phyloP scores from a whole-genome alignment of 2,329 filamentous ascomycete genomes.

The Hymenoscyphus occultus region DNA sequence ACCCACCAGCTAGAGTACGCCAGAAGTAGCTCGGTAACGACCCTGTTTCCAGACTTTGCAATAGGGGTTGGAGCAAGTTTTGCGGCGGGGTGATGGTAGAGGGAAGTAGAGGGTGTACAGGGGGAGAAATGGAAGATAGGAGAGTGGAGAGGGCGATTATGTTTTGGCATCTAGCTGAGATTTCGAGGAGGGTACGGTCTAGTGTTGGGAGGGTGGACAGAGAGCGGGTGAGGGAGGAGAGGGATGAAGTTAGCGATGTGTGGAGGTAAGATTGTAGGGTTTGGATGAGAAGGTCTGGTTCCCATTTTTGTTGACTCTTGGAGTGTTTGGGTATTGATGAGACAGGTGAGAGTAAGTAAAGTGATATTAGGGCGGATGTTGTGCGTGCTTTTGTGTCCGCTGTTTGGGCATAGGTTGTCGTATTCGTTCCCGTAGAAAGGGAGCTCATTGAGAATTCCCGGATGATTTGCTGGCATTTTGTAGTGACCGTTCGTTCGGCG shows the following conservation, averaged over 20 bases:
- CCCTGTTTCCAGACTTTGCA: conserved; percentile 78
- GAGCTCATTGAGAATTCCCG: conserved; percentile 77
- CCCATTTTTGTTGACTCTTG: conserved; percentile 48
- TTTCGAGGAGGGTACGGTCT: conserved; percentile 77
- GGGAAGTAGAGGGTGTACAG: conserved; percentile 63
- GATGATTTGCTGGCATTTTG: conserved; percentile 72
- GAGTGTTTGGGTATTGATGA: conserved; percentile 44
- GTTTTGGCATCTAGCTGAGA: conserved; percentile 83
- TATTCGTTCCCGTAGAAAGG: conserved; percentile 44
- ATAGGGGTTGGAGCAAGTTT: conserved; percentile 67
- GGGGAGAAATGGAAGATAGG: conserved; percentile 64
- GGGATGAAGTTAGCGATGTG: conserved; percentile 73
- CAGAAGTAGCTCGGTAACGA: conserved; percentile 91
- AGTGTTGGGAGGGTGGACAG: conserved; percentile 77
- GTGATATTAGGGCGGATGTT: conserved; percentile 68
- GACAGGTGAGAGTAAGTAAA: conserved; percentile 79
- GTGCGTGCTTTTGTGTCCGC: conserved; percentile 75
- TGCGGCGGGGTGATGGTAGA: conserved; percentile 29
- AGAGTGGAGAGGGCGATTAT: conserved; percentile 83
- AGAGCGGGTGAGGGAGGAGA: conserved; percentile 70
- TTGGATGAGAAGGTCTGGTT: conserved; percentile 69
- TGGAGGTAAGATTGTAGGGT: conserved; percentile 80
- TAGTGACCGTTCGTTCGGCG: conserved; percentile 69
- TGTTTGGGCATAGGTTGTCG: conserved; percentile 57
- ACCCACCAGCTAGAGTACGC: conserved; percentile 76